Percentiles rank a stretch among this genome's conserved stretches.
phyloP scores from a whole-genome alignment of 768 basidiomycete species.

The Rhizopogon vinicolor region DNA sequence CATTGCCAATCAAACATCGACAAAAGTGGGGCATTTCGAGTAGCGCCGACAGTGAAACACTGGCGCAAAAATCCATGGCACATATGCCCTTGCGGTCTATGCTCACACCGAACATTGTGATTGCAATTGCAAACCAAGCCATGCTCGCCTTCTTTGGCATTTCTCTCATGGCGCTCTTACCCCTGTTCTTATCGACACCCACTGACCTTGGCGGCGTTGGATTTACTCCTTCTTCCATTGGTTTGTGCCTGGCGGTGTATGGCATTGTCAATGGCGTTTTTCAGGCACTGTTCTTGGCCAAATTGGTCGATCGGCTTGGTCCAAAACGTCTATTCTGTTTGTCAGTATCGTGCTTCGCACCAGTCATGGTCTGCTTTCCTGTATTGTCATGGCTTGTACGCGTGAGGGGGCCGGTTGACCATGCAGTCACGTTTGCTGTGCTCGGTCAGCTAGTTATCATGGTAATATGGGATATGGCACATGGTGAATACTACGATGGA shows the following conservation, averaged over 20 bases:
- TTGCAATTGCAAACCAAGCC: constrained; percentile 38
- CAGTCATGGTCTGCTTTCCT: constrained; percentile 39
- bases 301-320: constrained; percentile 35
- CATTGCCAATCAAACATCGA: not conserved
- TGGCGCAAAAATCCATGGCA: constrained; percentile 5
- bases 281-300: constrained; percentile 37
- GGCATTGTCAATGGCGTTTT: constrained; percentile 34
- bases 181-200: constrained; percentile 43
- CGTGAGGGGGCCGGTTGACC: constrained; percentile 24
- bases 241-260: constrained; percentile 28
- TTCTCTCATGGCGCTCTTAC: constrained; percentile 32
- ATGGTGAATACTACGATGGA: constrained; percentile 28
- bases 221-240: constrained; percentile 36
- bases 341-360: constrained; percentile 34
- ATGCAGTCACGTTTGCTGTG: constrained; percentile 34
- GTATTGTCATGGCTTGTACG: constrained; percentile 37
- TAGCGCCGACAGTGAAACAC: not conserved
- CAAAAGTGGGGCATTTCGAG: too few relatives aligned
- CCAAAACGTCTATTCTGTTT: constrained; percentile 35
- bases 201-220: constrained; percentile 38
- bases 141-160: constrained; percentile 39
- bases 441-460: constrained; percentile 17
- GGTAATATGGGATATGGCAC: constrained; percentile 37
- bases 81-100: constrained; percentile 41
- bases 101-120: constrained; percentile 30